Evolutionary conservation across 1,284 basidiomycete species (phyloP).

Genomic region (Heterobasidion irregulare): DNA sequence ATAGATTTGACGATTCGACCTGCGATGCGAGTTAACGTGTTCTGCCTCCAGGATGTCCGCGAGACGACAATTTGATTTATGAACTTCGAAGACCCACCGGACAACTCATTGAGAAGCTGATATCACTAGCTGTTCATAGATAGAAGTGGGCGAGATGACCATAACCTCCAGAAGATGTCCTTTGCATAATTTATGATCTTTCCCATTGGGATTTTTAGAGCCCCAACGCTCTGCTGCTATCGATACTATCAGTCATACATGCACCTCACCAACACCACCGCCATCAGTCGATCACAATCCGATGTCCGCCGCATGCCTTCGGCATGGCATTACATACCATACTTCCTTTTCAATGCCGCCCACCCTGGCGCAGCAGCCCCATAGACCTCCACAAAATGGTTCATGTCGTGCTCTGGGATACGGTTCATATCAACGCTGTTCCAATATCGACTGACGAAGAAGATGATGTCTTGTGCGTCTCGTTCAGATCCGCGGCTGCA

Average conservation of each 20-base stretch:
- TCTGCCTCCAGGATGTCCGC: too few relatives aligned
- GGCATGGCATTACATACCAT: conserved; percentile 30
- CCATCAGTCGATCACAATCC: background rate
- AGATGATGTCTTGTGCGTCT: conserved; percentile 68
- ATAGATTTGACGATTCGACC: too few relatives aligned
- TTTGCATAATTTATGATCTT: background rate
- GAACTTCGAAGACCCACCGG: too few relatives aligned
- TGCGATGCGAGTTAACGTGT: too few relatives aligned
- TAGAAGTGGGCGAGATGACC: background rate
- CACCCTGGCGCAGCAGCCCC: conserved; percentile 52
- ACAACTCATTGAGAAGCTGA: too few relatives aligned
- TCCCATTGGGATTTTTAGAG: conserved; percentile 1
- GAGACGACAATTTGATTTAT: too few relatives aligned
- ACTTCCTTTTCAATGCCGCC: conserved; percentile 63
- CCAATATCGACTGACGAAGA: conserved; percentile 62
- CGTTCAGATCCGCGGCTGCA: conserved; percentile 42
- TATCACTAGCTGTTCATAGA: too few relatives aligned
- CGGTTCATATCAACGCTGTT: conserved; percentile 73
- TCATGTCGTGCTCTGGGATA: conserved; percentile 75
- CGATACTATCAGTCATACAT: conserved; percentile 4
- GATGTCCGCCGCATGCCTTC: conserved; percentile 1
- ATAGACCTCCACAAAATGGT: conserved; percentile 51
- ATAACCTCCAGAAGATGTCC: background rate
- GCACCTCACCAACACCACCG: background rate
- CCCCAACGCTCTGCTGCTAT: conserved; percentile 1